phyloP scores from a whole-genome alignment of 208 protist species.

The Cochliopodium minus region DNA sequence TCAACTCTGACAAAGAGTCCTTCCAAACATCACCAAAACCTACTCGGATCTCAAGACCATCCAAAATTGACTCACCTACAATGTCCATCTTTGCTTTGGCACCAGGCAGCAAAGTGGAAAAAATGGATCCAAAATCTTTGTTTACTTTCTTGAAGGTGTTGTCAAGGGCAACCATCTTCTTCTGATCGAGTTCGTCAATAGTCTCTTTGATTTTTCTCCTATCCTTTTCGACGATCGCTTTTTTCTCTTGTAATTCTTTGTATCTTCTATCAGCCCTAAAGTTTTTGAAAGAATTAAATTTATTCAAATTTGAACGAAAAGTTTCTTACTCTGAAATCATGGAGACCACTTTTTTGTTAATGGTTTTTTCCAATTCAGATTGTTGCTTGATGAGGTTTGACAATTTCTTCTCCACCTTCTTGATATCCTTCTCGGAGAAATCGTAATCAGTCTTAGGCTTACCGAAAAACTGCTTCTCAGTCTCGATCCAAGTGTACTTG shows the following conservation, averaged over 20 bases:
- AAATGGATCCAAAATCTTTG: constrained; percentile 88
- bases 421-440: constrained; percentile 12
- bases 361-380: constrained; percentile 35
- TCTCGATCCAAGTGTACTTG: background rate
- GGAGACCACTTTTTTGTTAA: constrained; percentile 75
- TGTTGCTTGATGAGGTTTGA: constrained; percentile 15
- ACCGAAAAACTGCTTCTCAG: constrained; percentile 27
- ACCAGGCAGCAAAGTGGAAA: constrained; percentile 84
- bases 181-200: constrained; percentile 85
- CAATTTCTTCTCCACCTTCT: constrained; percentile 9
- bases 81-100: constrained; percentile 59
- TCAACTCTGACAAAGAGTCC: constrained; percentile 88
- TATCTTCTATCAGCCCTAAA: too few species aligned
- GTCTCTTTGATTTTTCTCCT: constrained; percentile 79
- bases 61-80: constrained; percentile 58
- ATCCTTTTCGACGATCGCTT: constrained; percentile 69
- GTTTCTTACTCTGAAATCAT: constrained; percentile 81
- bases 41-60: constrained; percentile 77
- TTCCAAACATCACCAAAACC: constrained; percentile 91
- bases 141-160: constrained; percentile 82
- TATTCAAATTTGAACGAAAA: too few species aligned
- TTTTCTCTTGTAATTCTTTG: constrained; percentile 81
- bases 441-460: constrained; percentile 23
- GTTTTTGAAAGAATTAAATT: too few species aligned
- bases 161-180: constrained; percentile 88